Conservation (phyloP, 768 basidiomycete species). For the Podaxis carcinomalis region DNA sequence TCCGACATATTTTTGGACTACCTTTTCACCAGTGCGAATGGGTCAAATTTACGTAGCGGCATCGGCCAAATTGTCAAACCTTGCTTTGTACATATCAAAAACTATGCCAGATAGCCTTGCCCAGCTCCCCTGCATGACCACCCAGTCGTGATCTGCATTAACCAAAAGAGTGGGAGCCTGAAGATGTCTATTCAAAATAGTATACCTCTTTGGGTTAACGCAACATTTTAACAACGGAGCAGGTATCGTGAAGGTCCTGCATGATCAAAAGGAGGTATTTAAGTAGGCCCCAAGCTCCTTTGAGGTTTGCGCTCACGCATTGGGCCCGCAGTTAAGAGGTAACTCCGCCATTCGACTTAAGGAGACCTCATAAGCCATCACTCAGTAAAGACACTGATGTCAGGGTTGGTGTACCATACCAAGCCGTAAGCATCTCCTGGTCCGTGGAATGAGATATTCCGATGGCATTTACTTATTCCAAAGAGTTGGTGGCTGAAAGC, state of each 20-base stretch:
- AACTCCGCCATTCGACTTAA: constrained; percentile 2
- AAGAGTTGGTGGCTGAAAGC: not conserved
- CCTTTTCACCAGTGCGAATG: not conserved
- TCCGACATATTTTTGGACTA: not conserved
- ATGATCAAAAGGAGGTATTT: not conserved
- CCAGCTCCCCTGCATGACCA: not conserved
- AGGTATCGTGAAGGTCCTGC: not conserved
- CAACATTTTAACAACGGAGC: not conserved
- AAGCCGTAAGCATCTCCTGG: not conserved
- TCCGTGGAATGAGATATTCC: not conserved
- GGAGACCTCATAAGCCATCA: not conserved
- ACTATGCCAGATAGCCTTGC: not conserved
- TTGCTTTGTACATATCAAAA: not conserved
- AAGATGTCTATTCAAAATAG: not conserved
- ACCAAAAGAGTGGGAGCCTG: not conserved
- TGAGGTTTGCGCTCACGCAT: not conserved
- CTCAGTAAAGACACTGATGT: not conserved
- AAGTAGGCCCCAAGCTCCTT: not conserved
- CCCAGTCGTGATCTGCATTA: not conserved
- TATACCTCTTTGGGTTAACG: not conserved
- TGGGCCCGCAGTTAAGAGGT: constrained; percentile 5
- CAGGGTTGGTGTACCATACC: not conserved
- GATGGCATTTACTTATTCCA: not conserved
- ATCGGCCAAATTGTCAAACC: not conserved
- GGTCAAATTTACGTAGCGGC: not conserved